phyloP scores from a whole-genome alignment of 2,329 filamentous ascomycete genomes.

The Aspergillus aculeatinus region DNA sequence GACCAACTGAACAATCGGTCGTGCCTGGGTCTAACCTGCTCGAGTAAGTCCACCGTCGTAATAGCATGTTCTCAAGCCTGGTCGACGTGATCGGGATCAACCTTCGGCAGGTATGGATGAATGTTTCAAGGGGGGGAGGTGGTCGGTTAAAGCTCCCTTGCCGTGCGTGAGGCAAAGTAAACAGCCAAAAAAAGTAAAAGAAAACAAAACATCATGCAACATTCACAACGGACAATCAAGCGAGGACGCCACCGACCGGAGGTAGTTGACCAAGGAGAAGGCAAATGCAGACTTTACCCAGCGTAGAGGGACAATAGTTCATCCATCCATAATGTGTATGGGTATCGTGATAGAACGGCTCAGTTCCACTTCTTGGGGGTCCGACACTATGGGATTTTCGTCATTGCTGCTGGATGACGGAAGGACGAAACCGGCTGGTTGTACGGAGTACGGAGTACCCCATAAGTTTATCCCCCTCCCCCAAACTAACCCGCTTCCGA shows the following conservation, averaged over 20 bases:
- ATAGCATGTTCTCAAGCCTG: not conserved
- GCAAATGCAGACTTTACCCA: not conserved
- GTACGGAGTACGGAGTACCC: not conserved
- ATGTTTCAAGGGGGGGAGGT: not conserved
- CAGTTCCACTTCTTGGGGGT: not conserved
- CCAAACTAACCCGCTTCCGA: not conserved
- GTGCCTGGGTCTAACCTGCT: conserved; percentile 14
- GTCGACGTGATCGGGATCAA: not conserved
- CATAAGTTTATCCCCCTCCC: not conserved
- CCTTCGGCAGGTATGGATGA: not conserved
- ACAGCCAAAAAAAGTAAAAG: not conserved
- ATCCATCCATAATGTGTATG: not conserved
- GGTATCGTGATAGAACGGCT: not conserved
- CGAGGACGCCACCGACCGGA: not conserved
- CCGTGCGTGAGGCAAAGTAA: not conserved
- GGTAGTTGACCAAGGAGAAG: not conserved
- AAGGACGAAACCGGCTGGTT: not conserved
- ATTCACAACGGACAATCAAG: not conserved
- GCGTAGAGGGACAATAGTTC: not conserved
- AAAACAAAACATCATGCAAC: not conserved
- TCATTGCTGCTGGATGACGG: not conserved
- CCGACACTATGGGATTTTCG: not conserved
- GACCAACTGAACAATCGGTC: conserved; percentile 3
- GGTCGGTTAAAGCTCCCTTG: not conserved
- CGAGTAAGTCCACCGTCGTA: conserved; percentile 7